phyloP scores from a whole-genome alignment of 2,329 filamentous ascomycete species.

The Dothiorella sarmentorum region DNA sequence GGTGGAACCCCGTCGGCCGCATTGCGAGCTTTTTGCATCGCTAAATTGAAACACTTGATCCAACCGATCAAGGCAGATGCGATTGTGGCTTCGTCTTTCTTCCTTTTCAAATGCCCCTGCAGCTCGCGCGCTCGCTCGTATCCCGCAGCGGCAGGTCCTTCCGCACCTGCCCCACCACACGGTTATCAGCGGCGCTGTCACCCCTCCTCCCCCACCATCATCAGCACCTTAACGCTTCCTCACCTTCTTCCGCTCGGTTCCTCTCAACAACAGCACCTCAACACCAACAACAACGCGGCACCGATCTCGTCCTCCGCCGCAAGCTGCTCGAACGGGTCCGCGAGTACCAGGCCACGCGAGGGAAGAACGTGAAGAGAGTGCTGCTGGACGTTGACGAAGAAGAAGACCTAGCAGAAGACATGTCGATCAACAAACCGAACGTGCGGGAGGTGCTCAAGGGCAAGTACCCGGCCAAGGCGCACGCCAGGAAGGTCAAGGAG shows the following conservation, averaged over 20 bases:
- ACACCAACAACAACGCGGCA: background rate
- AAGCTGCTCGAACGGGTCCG: conserved; percentile 3
- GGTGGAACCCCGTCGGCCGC: no score
- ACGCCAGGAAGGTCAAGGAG: conserved; percentile 78
- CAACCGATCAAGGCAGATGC: background rate
- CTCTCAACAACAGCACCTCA: background rate
- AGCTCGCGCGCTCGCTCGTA: background rate
- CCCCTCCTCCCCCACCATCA: background rate
- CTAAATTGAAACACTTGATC: background rate
- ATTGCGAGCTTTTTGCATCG: no score
- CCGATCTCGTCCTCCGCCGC: conserved; percentile 1
- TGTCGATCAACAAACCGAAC: conserved; percentile 17
- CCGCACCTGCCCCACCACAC: background rate
- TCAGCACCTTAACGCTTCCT: background rate
- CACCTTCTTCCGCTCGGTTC: background rate
- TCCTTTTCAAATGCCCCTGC: background rate
- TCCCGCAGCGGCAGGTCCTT: conserved; percentile 1
- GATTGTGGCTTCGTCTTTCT: background rate
- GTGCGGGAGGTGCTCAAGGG: conserved; percentile 44
- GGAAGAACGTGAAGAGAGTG: background rate
- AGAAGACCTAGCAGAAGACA: no score
- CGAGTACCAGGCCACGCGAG: conserved; percentile 3
- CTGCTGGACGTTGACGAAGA: no score
- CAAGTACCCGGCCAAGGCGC: conserved; percentile 79
- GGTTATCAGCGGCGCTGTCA: conserved; percentile 4